Base-by-base conservation (phyloP, 768 basidiomycete genomes). In the Strobilomyces echinocephalus region DNA sequence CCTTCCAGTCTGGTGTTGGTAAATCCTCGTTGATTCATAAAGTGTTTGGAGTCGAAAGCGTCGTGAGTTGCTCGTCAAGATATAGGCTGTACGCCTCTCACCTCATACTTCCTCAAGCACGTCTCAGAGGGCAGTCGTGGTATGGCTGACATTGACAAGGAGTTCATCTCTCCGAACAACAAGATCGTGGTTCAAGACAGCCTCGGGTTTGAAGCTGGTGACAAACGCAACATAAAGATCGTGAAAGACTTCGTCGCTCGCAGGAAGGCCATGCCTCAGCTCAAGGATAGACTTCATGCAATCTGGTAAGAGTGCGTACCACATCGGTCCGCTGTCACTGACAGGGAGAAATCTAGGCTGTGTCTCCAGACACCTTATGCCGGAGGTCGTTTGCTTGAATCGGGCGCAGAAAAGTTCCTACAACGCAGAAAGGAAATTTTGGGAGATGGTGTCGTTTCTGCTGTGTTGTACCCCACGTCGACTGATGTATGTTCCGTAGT, bases 341-440 rank as follows among this genome's bases (percentile, higher is more conserved):
- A 60, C 8, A 4, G 18, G 46, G 24, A 43, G 24, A 16, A 31
- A 10, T 30, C 30, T 31, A 60, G 59, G 59, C 59, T 60, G 30
- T 60, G 59, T 11, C 49, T 60, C 8, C 54, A 61, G 16, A 47
- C 46, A 39, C 59, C 59, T 11, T 46, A 57, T 14, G 34, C 54
- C 11, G 59, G 59, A 3, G 59, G 50, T 26, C 59, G 59, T 46
- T 42, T 61, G 28, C 49, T 61, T 5, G 59, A 61, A 18, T 33
- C 30, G 14, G 59, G 59, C 3, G 47, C 57, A 16, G 59, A 57
- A 39, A 35, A 9, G 10, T 60, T 61, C 33, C 26, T 60, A 10
- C 8, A 43, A 34, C 21, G 10, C 8, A 57, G 48, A 24, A 8
- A 33, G 0, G 41, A 58, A 18, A 48, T 50, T 14, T 38, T 60